Conservation (phyloP, 805 yeast genomes). For the Yamadazyma philogaea region DNA sequence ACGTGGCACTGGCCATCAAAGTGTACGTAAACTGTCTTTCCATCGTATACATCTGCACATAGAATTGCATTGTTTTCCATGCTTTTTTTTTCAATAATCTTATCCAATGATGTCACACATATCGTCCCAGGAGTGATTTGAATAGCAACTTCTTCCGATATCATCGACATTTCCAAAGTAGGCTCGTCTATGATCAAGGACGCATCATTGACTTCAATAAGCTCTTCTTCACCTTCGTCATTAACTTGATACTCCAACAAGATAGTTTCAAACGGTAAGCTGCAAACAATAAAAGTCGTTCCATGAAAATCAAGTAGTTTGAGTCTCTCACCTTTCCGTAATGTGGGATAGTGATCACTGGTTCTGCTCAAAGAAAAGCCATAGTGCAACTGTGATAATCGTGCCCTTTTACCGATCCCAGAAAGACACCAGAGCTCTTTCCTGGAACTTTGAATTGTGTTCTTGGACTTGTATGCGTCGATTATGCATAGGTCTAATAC, state of each 20-base stretch:
- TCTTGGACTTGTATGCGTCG: slow-evolving; percentile 22
- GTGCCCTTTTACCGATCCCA: slow-evolving; percentile 33
- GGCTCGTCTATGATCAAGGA: slow-evolving; percentile 13
- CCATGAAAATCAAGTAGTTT: slow-evolving; percentile 18
- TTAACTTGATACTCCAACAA: slow-evolving; percentile 28
- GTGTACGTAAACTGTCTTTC: not conserved
- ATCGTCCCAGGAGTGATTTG: slow-evolving; percentile 25
- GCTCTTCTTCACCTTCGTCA: slow-evolving; percentile 15
- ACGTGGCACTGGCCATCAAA: not conserved
- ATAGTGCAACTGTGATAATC: slow-evolving; percentile 28
- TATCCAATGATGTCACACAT: slow-evolving; percentile 10
- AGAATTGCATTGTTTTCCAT: slow-evolving; percentile 2
- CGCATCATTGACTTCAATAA: slow-evolving; percentile 26
- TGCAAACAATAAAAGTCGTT: slow-evolving; percentile 27
- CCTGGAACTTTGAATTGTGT: slow-evolving; percentile 15
- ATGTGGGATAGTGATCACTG: slow-evolving; percentile 24
- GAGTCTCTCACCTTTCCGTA: slow-evolving; percentile 29
- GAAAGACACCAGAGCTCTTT: slow-evolving; percentile 46
- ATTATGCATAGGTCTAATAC: slow-evolving; percentile 39
- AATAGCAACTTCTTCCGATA: slow-evolving; percentile 16
- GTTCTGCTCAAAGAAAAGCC: slow-evolving; percentile 30
- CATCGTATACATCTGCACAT: slow-evolving; percentile 1
- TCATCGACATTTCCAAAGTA: slow-evolving; percentile 18
- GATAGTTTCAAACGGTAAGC: slow-evolving; percentile 37
- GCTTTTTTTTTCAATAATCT: not conserved